Percentiles rank a stretch among this genome's conserved stretches.
These are phyloP conservation scores for Nemania sp. DNA, from an alignment of 2,329 filamentous ascomycete species.

Conservation along the genomic window DNA sequence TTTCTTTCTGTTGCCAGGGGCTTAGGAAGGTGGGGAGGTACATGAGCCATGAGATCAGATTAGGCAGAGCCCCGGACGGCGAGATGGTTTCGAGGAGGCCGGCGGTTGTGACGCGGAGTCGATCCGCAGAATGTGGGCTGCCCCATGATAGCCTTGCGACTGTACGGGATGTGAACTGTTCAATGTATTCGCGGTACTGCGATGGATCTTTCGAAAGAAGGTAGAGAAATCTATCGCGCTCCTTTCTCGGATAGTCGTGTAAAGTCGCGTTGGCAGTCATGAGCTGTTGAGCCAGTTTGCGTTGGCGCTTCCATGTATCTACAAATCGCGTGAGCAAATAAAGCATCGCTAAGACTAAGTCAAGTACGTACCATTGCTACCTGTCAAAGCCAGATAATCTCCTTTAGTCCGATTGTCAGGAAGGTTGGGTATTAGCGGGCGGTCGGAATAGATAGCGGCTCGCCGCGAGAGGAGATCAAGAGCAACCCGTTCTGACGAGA, in stretches of 20 bases:
- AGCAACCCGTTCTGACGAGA: slow-evolving; percentile 50
- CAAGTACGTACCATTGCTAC: slow-evolving; percentile 43
- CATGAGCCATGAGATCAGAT: slow-evolving; percentile 44
- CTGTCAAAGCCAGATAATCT: slow-evolving; percentile 50
- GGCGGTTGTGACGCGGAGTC: slow-evolving; percentile 49
- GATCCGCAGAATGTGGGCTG: slow-evolving; percentile 44
- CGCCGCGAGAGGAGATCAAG: slow-evolving; percentile 49
- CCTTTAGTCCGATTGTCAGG: slow-evolving; percentile 52
- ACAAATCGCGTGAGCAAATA: slow-evolving; percentile 1
- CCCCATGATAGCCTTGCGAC: slow-evolving; percentile 52
- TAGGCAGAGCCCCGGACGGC: slow-evolving; percentile 49
- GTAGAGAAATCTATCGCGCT: slow-evolving; percentile 51
- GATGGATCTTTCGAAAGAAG: slow-evolving; percentile 44
- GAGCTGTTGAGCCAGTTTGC: slow-evolving; percentile 49
- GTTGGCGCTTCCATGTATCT: slow-evolving; percentile 55
- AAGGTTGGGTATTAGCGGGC: slow-evolving; percentile 51
- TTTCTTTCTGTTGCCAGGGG: slow-evolving; percentile 52
- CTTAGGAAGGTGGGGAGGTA: slow-evolving; percentile 45
- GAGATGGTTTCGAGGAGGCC: slow-evolving; percentile 51
- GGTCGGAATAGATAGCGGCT: slow-evolving; percentile 50
- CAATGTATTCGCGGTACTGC: slow-evolving; percentile 51
- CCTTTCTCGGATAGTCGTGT: slow-evolving; percentile 47
- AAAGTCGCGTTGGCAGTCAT: slow-evolving; percentile 46
- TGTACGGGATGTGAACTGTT: slow-evolving; percentile 52
- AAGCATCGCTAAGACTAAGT: background rate